These are phyloP conservation scores for Spergularia bocconei DNA, from an alignment of 148 eudicot genomes.

Conservation along the genomic window DNA sequence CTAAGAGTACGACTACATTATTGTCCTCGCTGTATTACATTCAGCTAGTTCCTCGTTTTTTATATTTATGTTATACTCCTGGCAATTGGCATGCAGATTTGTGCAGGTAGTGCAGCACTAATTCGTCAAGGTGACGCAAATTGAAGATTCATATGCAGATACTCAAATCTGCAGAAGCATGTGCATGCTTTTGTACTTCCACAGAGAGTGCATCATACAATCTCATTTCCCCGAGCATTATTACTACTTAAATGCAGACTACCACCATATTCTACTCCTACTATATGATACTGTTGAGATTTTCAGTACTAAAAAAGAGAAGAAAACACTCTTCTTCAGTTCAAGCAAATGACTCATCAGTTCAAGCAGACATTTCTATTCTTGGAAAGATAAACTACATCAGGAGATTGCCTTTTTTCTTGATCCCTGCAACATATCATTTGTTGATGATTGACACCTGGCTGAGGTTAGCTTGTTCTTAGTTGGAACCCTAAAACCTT, in stretches of 20 bases:
- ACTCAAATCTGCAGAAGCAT: slow-evolving; percentile 13
- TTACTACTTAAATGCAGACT: neutral
- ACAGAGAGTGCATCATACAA: slow-evolving; percentile 18
- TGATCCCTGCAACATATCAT: slow-evolving; percentile 22
- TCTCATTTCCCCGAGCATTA: slow-evolving; percentile 12
- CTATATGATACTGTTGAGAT: slow-evolving; percentile 32
- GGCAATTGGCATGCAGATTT: slow-evolving; percentile 12
- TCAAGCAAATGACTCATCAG: neutral
- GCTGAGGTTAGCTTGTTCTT: slow-evolving; percentile 1
- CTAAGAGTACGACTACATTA: too few species aligned
- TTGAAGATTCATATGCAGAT: neutral
- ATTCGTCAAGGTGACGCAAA: neutral
- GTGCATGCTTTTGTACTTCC: slow-evolving; percentile 25
- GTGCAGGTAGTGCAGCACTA: neutral
- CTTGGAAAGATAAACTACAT: slow-evolving; percentile 28
- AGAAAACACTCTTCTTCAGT: neutral
- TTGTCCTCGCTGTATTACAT: too few species aligned
- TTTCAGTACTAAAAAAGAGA: slow-evolving; percentile 11
- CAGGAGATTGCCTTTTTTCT: slow-evolving; percentile 7
- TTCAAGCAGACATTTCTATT: slow-evolving; percentile 32
- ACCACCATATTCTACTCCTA: neutral
- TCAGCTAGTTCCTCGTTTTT: too few species aligned
- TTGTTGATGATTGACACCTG: slow-evolving; percentile 38
- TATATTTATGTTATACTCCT: too few species aligned
- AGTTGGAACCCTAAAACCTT: slow-evolving; percentile 22